Base-by-base conservation (phyloP, 306 rosid genomes). In the Heteromeles arbutifolia region DNA sequence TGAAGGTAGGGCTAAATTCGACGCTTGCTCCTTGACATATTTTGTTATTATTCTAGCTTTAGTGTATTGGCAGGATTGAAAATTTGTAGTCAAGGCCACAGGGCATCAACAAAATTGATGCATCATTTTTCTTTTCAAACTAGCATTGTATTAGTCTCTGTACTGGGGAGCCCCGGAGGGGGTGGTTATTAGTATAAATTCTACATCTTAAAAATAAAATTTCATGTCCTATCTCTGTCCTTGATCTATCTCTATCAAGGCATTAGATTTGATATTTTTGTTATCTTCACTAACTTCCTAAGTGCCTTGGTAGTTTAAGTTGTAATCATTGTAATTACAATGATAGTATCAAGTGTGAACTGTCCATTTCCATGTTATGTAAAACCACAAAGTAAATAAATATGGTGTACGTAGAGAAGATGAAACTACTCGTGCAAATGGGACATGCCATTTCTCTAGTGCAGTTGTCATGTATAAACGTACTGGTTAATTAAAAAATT, bases 1-100 rank as follows among this genome's bases (percentile, higher is more conserved):
- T 18, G 99, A 95, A 90, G 99, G 99, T 95, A 84, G 19, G 72
- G 69, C 73, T 67, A 80, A 77, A 50, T 53, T 32, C 28, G 41
- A 67, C 32, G 73, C 81, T 71, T 72, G 57, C 70, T 76, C 29
- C n/a, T 39, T 52, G 19, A 28, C 37, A 72, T 65, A 39, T 70
- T 62, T 53, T 70, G 54, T 2, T 7, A 19, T 19, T 31, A 11
- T 31, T 53, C 31, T 21, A 28, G 78, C 63, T 21, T 45, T 63
- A 19, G 15, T 29, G 24, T 72, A 37, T 56, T 56, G n/a, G 22
- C 43, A 72, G 13, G 65, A 53, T 17, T n/a, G 48, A 19, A 53
- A 13, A 15, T 28, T 21, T 70, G 28, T 70, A 10, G 63, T 12
- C 44, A 52, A 31, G 64, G 41, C 58, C 26, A 43, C 39, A 10